Conservation (phyloP, 2,329 filamentous ascomycete species). For the Sclerotinia nivalis region DNA sequence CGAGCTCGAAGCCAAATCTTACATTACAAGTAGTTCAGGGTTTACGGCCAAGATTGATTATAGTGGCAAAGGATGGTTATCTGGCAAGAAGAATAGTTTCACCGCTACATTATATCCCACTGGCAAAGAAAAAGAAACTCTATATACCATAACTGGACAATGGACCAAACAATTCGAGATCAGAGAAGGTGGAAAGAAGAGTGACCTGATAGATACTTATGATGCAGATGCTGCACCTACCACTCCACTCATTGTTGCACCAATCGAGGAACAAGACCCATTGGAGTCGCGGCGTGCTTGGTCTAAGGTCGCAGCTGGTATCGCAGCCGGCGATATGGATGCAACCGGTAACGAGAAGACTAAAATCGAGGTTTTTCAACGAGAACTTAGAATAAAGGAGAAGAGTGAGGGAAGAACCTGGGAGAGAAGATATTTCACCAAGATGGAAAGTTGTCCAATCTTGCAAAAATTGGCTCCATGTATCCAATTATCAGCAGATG, state of each 20-base stretch:
- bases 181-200: conserved; percentile 63
- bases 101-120: conserved; percentile 71
- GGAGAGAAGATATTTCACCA: conserved; percentile 80
- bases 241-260: conserved; percentile 69
- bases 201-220: conserved; percentile 59
- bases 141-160: conserved; percentile 83
- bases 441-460: conserved; percentile 48
- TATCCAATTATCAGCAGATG: conserved; percentile 44
- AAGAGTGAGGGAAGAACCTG: conserved; percentile 73
- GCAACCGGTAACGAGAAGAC: conserved; percentile 75
- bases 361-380: conserved; percentile 87
- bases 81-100: conserved; percentile 93
- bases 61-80: conserved; percentile 89
- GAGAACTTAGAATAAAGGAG: conserved; percentile 73
- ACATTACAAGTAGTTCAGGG: conserved; percentile 83
- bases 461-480: conserved; percentile 47
- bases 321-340: conserved; percentile 82
- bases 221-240: conserved; percentile 58
- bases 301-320: conserved; percentile 79
- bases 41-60: conserved; percentile 91
- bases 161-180: conserved; percentile 86
- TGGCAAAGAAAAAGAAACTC: conserved; percentile 68
- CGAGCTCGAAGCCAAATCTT: conserved; percentile 81
- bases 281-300: conserved; percentile 88
- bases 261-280: conserved; percentile 77